These are phyloP conservation scores for Dactylonectria macrodidyma DNA, from an alignment of 2,329 filamentous ascomycete species.

Conservation along the genomic window DNA sequence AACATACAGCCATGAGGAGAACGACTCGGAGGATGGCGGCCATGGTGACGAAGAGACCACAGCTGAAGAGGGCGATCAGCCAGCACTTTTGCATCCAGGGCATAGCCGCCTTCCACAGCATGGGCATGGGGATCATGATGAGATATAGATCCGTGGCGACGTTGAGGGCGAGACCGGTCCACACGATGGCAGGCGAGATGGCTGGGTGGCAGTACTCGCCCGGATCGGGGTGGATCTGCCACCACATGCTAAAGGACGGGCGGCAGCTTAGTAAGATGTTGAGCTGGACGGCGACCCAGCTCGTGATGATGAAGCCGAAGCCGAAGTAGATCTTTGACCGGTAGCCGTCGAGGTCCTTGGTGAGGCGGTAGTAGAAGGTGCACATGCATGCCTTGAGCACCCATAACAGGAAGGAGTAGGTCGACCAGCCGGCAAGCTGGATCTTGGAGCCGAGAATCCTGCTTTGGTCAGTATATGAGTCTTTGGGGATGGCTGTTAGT, in stretches of 20 bases:
- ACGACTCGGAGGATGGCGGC: constrained; percentile 55
- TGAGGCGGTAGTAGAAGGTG: constrained; percentile 70
- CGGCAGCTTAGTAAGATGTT: constrained; percentile 67
- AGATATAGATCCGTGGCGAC: constrained; percentile 71
- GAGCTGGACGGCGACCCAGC: constrained; percentile 64
- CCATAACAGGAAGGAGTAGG: constrained; percentile 69
- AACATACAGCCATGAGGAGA: constrained; percentile 47
- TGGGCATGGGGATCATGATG: constrained; percentile 70
- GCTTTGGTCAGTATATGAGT: not conserved
- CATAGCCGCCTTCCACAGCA: constrained; percentile 59
- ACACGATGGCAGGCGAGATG: constrained; percentile 65
- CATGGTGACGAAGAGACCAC: constrained; percentile 58
- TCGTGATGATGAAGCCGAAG: constrained; percentile 63
- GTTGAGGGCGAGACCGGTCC: constrained; percentile 67
- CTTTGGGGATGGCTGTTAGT: not conserved
- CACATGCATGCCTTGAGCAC: constrained; percentile 70
- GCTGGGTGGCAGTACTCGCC: constrained; percentile 66
- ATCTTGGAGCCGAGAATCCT: constrained; percentile 71
- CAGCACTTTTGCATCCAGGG: constrained; percentile 55
- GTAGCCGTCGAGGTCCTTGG: constrained; percentile 59
- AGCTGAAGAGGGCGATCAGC: constrained; percentile 57
- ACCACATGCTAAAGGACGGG: constrained; percentile 66
- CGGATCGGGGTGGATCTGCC: constrained; percentile 73
- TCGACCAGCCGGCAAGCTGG: constrained; percentile 69
- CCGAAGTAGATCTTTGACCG: constrained; percentile 64